Percentiles rank a stretch among this genome's conserved stretches.
phyloP scores from a whole-genome alignment of 2,329 filamentous ascomycete species.

The Diaporthe caulivora region DNA sequence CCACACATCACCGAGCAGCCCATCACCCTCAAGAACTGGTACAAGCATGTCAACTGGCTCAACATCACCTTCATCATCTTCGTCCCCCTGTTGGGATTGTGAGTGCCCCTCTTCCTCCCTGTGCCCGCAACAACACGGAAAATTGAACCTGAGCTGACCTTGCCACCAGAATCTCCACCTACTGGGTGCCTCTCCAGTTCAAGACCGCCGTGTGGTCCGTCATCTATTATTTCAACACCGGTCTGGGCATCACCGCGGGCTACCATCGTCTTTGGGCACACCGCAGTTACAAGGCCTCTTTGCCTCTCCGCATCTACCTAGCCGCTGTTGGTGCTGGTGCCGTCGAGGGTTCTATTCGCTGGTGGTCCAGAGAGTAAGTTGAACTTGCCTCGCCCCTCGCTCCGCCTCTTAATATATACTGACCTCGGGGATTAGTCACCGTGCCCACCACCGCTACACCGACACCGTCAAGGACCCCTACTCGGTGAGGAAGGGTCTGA shows the following conservation, averaged over 20 bases:
- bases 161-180: conserved; percentile 66
- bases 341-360: conserved; percentile 87
- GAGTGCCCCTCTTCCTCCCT: neutral
- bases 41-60: conserved; percentile 94
- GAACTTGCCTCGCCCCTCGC: neutral
- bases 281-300: conserved; percentile 81
- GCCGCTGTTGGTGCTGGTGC: conserved; percentile 85
- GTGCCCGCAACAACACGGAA: too few species aligned
- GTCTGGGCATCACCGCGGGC: conserved; percentile 83
- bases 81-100: conserved; percentile 78
- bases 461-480: conserved; percentile 94
- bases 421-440: conserved; percentile 62
- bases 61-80: conserved; percentile 86
- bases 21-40: conserved; percentile 86
- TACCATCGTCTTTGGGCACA: conserved; percentile 91
- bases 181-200: conserved; percentile 81
- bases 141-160: neutral
- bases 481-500: conserved; percentile 87
- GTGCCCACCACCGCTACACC: conserved; percentile 91
- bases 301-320: conserved; percentile 84
- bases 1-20: conserved; percentile 87
- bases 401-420: neutral
- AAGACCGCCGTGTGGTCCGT: conserved; percentile 82
- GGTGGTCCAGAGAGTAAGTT: conserved; percentile 80
- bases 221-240: conserved; percentile 85